Base-by-base conservation (phyloP, 2,329 filamentous ascomycete species). In the Aspergillus sp. region DNA sequence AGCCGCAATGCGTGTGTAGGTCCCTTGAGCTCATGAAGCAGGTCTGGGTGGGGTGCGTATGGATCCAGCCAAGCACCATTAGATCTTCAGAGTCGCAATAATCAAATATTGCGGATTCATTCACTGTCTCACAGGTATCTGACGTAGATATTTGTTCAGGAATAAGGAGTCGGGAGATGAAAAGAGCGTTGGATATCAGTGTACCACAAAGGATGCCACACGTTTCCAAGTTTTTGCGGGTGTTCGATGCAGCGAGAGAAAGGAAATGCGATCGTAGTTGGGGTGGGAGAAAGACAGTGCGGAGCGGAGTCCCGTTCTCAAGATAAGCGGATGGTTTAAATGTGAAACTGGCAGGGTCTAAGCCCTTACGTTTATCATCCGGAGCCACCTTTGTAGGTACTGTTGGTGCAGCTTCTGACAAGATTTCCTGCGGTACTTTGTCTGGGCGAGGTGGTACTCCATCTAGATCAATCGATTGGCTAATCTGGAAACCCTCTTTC, bases 11-110 rank as follows among this genome's bases (percentile, higher is more conserved):
- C 0, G 96, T 99, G 71, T 99, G 95, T 64, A 98, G 72, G 70
- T 99, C 95, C 49, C 93, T 82, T 48, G 89, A 95, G 71, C 91
- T 96, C 90, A 99, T 96, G 73, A 99, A 99, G 74, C 95, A 99
- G 0, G 91, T 96, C 76, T 99, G 95, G 0, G 89, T 91, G 0
- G 95, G 95, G 72, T 99, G 95, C 0, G 95, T 99, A 71, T 99
- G 95, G 60, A 99, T 99, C 95, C 95, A 99, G 39, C 93, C 93
- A 5, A 96, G 82, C 53, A 96, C 86, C 73, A 96, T 85, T 36
- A 98, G 76, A 59, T 96, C 90, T 68, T 96, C 85, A 5, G 81
- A 82, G 66, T 95, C 90, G 69, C 93, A 96, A 72, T 93, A 97
- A 56, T 96, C 91, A 65, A 97, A 93, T 26, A 97, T 82, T 0